These are phyloP conservation scores for Cercospora janseana DNA, from an alignment of 2,329 filamentous ascomycete genomes.

Conservation along the genomic window DNA sequence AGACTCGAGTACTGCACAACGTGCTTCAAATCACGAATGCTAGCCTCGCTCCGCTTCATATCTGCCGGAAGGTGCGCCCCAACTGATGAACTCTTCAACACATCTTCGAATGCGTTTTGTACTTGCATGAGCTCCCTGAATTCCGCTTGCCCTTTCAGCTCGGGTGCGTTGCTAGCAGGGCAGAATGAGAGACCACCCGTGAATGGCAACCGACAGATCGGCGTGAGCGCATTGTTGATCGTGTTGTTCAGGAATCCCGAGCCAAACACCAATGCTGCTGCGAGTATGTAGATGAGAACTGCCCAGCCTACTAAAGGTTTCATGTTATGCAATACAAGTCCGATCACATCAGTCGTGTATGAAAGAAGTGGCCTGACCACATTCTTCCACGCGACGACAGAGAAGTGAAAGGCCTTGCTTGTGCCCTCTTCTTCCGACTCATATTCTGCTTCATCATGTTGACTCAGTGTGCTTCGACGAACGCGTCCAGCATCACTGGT, in stretches of 20 bases:
- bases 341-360: slow-evolving; percentile 58
- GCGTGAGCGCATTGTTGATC: slow-evolving; percentile 61
- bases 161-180: slow-evolving; percentile 21
- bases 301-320: slow-evolving; percentile 64
- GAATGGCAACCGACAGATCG: slow-evolving; percentile 69
- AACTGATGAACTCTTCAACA: slow-evolving; percentile 65
- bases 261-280: slow-evolving; percentile 58
- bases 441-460: slow-evolving; percentile 30
- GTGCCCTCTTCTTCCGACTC: slow-evolving; percentile 25
- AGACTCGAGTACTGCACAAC: slow-evolving; percentile 70
- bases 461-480: slow-evolving; percentile 17
- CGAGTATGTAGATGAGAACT: slow-evolving; percentile 60
- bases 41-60: slow-evolving; percentile 74
- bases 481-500: slow-evolving; percentile 36
- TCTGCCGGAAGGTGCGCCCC: slow-evolving; percentile 69
- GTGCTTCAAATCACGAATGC: slow-evolving; percentile 70
- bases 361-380: slow-evolving; percentile 39
- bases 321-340: slow-evolving; percentile 59
- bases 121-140: slow-evolving; percentile 73
- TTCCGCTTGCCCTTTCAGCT: slow-evolving; percentile 50
- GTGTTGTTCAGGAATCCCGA: slow-evolving; percentile 63
- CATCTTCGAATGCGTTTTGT: slow-evolving; percentile 73
- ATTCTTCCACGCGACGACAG: slow-evolving; percentile 35
- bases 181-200: slow-evolving; percentile 65
- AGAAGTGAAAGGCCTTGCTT: not conserved